Base-by-base conservation (phyloP, 345 rosid genomes). In the Melastoma malabathricum region DNA sequence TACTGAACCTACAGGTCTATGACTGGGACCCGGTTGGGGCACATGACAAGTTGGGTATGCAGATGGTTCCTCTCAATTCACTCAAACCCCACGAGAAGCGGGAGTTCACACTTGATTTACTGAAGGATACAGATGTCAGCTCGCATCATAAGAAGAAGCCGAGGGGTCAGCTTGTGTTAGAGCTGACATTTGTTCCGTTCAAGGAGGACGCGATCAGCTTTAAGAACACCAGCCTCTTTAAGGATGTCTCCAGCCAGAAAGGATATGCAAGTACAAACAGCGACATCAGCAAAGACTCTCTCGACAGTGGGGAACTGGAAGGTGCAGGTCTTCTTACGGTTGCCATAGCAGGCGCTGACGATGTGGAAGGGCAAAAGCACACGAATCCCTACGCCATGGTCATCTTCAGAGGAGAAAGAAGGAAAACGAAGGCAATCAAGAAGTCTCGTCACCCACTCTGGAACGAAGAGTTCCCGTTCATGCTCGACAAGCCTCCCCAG, bases 21-120 rank as follows among this genome's bases (percentile, higher is more conserved):
- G 86, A 79, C 38, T 76, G 82, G 76, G 82, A 80, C 54, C 73
- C 73, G 81, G 64, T 75, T 43, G 78, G 86, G 10, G 46, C 64
- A 43, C 86, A 76, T 31, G 78, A 76, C 72, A 70, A 64, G 65
- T 46, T 76, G 58, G 86, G 82, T 18, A 64, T 72, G 72, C 74
- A 80, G 47, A 44, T 64, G 19, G 66, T 76, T 65, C 71, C 80
- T 16, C 56, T 74, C 34, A 57, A 53, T 23, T 50, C 52, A 38
- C 60, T 80, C 15, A 47, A 18, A 23, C 70, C 75, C 17, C 39
- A 68, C 14, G 71, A 74, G 57, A 68, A 66, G 8, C 60, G 57
- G 54, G 60, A 57, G 50, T 60, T 70, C 6, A 59, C 58, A 1
- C 67, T 80, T 4, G 67, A 77, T 54, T 59, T 80, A 51, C 45